phyloP scores from a whole-genome alignment of 2,329 filamentous ascomycete species.

The Trichoderma citrinoviride region DNA sequence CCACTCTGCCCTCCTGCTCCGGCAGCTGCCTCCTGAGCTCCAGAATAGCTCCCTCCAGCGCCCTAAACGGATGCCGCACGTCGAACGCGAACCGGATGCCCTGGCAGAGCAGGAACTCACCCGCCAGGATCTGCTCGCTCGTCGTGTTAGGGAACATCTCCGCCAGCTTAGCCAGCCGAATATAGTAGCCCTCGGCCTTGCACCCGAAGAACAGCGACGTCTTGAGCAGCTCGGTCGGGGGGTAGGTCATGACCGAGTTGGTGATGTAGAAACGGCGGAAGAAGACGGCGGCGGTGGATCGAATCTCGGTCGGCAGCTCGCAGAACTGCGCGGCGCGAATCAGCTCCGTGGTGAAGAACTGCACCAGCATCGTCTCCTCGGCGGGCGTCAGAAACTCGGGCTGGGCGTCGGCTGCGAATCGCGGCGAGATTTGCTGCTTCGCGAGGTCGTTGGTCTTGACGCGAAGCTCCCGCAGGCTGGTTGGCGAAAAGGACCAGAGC shows the following conservation, averaged over 20 bases:
- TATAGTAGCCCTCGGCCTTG: conserved; percentile 86
- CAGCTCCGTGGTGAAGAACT: conserved; percentile 67
- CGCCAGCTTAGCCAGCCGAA: conserved; percentile 62
- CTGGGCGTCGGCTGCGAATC: conserved; percentile 53
- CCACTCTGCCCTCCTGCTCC: conserved; percentile 53
- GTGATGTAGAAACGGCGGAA: conserved; percentile 93
- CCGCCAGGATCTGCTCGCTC: conserved; percentile 79
- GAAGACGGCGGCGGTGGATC: conserved; percentile 77
- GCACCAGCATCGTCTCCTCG: conserved; percentile 79
- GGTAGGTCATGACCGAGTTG: conserved; percentile 95
- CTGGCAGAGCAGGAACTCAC: conserved; percentile 90
- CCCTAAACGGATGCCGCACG: conserved; percentile 84
- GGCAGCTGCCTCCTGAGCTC: conserved; percentile 69
- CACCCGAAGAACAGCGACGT: conserved; percentile 90
- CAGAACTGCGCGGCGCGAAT: conserved; percentile 56
- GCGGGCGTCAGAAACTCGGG: conserved; percentile 79
- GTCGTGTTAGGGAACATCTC: conserved; percentile 68
- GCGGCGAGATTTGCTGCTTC: conserved; percentile 55
- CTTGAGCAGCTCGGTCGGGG: conserved; percentile 83
- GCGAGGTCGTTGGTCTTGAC: conserved; percentile 77
- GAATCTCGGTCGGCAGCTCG: conserved; percentile 50
- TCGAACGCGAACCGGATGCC: conserved; percentile 92
- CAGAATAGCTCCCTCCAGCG: conserved; percentile 80
- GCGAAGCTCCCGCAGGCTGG: conserved; percentile 69
- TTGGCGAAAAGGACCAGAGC: conserved; percentile 85